Conservation (phyloP, 768 basidiomycete genomes). For the Tylopilus balloui region DNA sequence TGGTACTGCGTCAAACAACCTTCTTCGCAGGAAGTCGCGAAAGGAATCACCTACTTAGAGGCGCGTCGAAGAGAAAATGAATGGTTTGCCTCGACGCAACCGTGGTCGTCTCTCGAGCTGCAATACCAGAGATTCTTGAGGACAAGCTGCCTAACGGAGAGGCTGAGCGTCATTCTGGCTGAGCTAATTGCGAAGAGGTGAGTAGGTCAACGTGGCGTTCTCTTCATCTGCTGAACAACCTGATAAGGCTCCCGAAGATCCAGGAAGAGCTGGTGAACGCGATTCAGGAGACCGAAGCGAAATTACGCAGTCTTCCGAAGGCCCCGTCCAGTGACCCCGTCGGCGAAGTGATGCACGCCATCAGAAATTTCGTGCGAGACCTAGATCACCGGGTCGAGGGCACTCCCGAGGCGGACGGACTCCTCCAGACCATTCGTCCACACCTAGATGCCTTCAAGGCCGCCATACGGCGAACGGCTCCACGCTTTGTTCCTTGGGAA, state of each 20-base stretch:
- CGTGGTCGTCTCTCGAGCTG: conserved; percentile 53
- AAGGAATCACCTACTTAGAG: conserved; percentile 45
- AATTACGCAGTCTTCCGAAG: conserved; percentile 37
- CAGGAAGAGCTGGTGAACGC: conserved; percentile 51
- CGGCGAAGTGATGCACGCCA: conserved; percentile 48
- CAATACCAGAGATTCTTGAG: conserved; percentile 50
- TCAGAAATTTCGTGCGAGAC: conserved; percentile 46
- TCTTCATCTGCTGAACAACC: background rate
- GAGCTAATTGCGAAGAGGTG: conserved; percentile 61
- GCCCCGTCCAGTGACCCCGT: conserved; percentile 54
- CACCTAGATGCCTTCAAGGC: conserved; percentile 44
- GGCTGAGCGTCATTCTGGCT: conserved; percentile 57
- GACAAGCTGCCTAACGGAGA: conserved; percentile 52
- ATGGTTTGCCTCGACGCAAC: conserved; percentile 50
- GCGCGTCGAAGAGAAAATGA: conserved; percentile 54
- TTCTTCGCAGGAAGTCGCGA: conserved; percentile 21
- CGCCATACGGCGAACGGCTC: conserved; percentile 50
- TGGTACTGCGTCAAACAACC: conserved; percentile 42
- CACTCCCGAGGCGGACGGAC: conserved; percentile 45
- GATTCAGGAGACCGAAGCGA: conserved; percentile 37
- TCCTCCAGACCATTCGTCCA: conserved; percentile 54
- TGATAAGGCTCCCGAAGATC: conserved; percentile 55
- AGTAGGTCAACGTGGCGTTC: conserved; percentile 2
- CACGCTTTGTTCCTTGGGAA: conserved; percentile 52
- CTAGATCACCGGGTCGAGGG: conserved; percentile 48